Conservation (phyloP, 2,329 filamentous ascomycete species). For the Microsporum ferrugineum region DNA sequence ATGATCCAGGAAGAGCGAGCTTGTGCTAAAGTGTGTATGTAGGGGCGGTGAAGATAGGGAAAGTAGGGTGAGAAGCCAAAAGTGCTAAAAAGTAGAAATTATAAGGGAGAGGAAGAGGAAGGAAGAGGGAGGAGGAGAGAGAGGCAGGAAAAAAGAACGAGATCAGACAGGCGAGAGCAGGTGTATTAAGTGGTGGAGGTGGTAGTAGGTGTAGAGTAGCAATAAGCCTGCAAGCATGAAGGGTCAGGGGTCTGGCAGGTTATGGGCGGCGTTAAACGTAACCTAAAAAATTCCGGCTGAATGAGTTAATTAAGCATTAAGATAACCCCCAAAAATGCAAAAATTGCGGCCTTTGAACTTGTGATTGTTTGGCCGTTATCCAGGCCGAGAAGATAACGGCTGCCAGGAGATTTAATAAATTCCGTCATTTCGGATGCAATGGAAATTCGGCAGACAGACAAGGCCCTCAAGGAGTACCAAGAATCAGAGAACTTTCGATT, state of each 20-base stretch:
- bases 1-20: not conserved
- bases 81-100: not conserved
- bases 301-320: constrained; percentile 6
- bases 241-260: constrained; percentile 11
- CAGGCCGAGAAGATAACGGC: not conserved
- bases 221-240: constrained; percentile 6
- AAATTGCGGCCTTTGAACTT: not conserved
- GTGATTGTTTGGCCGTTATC: not conserved
- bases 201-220: constrained; percentile 9
- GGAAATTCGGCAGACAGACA: not conserved
- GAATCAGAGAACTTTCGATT: not conserved
- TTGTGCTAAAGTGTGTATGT: not conserved
- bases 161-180: not conserved
- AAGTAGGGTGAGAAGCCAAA: not conserved
- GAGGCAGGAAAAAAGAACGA: not conserved
- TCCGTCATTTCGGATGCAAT: not conserved
- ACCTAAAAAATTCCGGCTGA: constrained; percentile 4
- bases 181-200: constrained; percentile 6
- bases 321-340: constrained; percentile 1
- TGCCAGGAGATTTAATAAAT: not conserved
- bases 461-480: not conserved
- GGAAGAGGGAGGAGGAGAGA: not conserved
- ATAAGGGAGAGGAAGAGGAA: not conserved
- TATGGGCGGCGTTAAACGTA: constrained; percentile 11
- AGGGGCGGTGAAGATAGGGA: not conserved